Evolutionary conservation across 768 basidiomycete genomes (phyloP), one percentile per base, ranked within the genome.

Genomic region (Leccinum broughii): DNA sequence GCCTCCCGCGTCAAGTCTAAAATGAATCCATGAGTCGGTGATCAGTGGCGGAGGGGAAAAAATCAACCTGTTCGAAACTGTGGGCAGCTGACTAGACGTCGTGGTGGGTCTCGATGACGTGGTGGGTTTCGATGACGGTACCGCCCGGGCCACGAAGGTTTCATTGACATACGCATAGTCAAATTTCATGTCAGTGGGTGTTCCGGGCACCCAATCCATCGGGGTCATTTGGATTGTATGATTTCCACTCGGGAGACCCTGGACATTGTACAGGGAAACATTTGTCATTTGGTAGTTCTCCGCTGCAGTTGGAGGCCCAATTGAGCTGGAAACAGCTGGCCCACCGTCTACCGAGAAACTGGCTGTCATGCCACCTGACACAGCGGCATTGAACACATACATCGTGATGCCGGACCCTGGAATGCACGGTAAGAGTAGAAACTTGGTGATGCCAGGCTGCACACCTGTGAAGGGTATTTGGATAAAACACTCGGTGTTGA

Each of bases 141-240:
- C 26, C n/a, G 55, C 30, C 30, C 30, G 30, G 2, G 30, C 57
- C 37, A 68, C 62, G 4, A 68, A 56, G 24, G 68, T 59, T 53
- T 70, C 70, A 37, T 70, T 70, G 30, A 70, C 32, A 17, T 54
- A 28, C 51, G 70, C 70, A 49, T 70, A 72, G 34, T 70, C 69
- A 9, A 72, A 72, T 34, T 70, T 65, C 70, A 70, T 67, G 32
- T 61, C 63, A 15, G 65, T 66, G 26, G 26, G 6, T 3, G 6
- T 6, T 6, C 57, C 62, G 30, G 30, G 28, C 4, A 56, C 32
- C 69, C 70, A 72, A 50, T 72, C 50, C 44, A 70, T 26, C 4
- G 70, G 15, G 13, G 61, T 64, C 70, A 71, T 68, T 28, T 15
- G 35, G 50, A 71, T 58, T 28, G 61, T 68, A 28, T 72, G 68